Evolutionary conservation across 495 filamentous ascomycete species (phyloP), one percentile per base, ranked within the genome.

Genomic region (Letharia columbiana): DNA sequence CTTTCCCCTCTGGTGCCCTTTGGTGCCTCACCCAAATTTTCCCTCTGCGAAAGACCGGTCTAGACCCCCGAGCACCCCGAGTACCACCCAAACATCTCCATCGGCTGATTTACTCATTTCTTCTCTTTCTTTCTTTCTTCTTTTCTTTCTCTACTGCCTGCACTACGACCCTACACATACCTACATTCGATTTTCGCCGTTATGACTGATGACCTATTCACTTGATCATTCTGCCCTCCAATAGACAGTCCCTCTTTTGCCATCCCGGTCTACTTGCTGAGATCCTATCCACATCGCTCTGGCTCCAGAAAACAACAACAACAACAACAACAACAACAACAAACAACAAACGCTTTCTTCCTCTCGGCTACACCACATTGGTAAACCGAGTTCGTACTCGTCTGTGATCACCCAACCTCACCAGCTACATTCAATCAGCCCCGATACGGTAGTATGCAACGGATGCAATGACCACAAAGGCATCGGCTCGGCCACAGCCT

Each of bases 401-500:
- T 56, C 52, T 3, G 12, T 56, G 13, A 35, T 28, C 31, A 33
- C n/a, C 6, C 28, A 56, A 56, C 11, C 7, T 31, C 49, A 2
- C 28, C 23, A 10, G 1, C 7, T 37, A 18, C 33, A 6, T 6
- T 57, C 54, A 37, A 37, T 37, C 31, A 57, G 54, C 54, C 54
- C 33, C 9, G 18, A 33, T 28, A 20, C 20, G 17, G 17, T 57
- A n/a, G 31, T 57, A 60, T 65, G 63, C 63, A 60, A 23, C 52
- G 42, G 20, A 39, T 65, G 28, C 20, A 44, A 65, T 65, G 63
- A 65, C 42, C 54, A 41, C 44, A 58, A 42, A 65, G 54, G 31
- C 33, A 15, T 60, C 54, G 63, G 63, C 63, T 65, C 56, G 23
- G 41, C 42, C 63, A 60, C 54, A 65, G 63, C 56, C 63, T 41